phyloP scores from a whole-genome alignment of 306 rosid species.

The Pyrus betulifolia region DNA sequence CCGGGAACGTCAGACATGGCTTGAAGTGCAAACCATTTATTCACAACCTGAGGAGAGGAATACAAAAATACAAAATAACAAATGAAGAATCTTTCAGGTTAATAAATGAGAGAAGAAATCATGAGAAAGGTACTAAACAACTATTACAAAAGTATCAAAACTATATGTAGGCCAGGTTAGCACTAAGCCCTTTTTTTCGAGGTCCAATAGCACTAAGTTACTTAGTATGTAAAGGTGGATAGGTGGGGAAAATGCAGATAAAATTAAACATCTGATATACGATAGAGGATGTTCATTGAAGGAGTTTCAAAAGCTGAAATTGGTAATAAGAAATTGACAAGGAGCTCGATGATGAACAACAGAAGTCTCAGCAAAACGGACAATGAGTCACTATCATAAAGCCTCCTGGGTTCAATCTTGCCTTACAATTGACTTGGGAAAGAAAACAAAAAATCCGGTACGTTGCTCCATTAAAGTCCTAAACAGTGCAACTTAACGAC shows the following conservation, averaged over 20 bases:
- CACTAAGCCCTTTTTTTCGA: not conserved
- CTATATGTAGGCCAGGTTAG: not conserved
- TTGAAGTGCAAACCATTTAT: conserved; percentile 97
- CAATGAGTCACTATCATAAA: not conserved
- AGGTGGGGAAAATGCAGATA: not conserved
- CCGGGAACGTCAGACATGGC: conserved; percentile 78
- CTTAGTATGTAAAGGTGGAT: not conserved
- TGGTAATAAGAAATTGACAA: not conserved
- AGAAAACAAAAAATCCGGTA: not conserved
- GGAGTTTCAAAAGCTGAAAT: not conserved
- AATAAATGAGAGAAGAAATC: not conserved
- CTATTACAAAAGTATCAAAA: not conserved
- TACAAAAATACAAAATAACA: not conserved
- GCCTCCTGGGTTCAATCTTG: not conserved
- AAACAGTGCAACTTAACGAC: not conserved
- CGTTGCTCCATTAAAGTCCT: not conserved
- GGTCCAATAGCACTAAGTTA: not conserved
- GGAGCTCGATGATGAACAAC: not conserved
- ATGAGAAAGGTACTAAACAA: not conserved
- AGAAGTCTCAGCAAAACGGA: not conserved
- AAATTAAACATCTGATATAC: not conserved
- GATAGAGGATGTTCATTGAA: not conserved
- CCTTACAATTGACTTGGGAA: not conserved
- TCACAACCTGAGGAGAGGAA: conserved; percentile 61
- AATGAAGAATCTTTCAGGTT: not conserved